These are phyloP conservation scores for Nematocida parisii DNA, from an alignment of 371 early-diverging fungal genomes.

Conservation along the genomic window DNA sequence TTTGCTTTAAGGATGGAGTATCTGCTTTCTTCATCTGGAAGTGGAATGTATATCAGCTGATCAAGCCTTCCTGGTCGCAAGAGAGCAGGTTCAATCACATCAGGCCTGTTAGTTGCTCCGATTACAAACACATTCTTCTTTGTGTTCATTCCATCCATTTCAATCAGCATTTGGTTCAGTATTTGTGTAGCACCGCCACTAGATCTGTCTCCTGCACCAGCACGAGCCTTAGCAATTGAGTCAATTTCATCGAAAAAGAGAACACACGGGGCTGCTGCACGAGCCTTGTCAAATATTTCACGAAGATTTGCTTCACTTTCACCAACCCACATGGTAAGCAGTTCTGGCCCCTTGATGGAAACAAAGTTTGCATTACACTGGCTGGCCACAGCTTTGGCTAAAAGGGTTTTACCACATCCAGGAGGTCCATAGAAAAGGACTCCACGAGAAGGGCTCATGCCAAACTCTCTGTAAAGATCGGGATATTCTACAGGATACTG, in stretches of 20 bases:
- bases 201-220: conserved; percentile 80
- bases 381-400: conserved; percentile 99
- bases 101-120: conserved; percentile 93
- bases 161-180: conserved; percentile 96
- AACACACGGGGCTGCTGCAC: conserved; percentile 97
- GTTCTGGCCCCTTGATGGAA: conserved; percentile 97
- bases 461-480: conserved; percentile 98
- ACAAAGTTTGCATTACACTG: conserved; percentile 99
- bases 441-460: conserved; percentile 97
- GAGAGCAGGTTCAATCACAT: conserved; percentile 80
- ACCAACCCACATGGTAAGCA: conserved; percentile 99
- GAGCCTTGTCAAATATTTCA: conserved; percentile 98
- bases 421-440: conserved; percentile 99
- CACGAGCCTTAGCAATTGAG: conserved; percentile 94
- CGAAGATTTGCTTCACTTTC: conserved; percentile 98
- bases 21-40: conserved; percentile 81
- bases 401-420: conserved; percentile 97
- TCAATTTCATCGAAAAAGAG: conserved; percentile 99
- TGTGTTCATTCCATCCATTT: conserved; percentile 99
- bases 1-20: conserved; percentile 80
- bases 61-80: conserved; percentile 98
- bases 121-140: conserved; percentile 91
- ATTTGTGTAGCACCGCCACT: conserved; percentile 80
- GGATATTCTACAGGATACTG: conserved; percentile 99
- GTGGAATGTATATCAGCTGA: conserved; percentile 72